Evolutionary conservation across 177 flowering plant genomes (phyloP).

Genomic region (Tripterygium wilfordii): DNA sequence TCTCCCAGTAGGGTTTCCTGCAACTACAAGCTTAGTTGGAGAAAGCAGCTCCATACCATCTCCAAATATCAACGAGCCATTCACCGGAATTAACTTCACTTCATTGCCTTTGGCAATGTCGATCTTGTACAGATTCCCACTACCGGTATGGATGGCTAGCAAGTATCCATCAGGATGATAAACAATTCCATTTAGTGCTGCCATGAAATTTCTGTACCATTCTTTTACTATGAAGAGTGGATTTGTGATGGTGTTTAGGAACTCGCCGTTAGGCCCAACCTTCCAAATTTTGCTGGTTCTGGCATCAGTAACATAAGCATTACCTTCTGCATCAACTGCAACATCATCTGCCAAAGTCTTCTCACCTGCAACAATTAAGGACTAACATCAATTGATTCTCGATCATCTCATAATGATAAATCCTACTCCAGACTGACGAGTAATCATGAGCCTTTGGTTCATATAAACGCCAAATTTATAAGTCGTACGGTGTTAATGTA

Average conservation of each 20-base stretch:
- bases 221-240: constrained; percentile 56
- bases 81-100: constrained; percentile 47
- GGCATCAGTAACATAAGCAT: constrained; percentile 76
- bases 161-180: constrained; percentile 89
- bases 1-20: constrained; percentile 52
- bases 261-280: constrained; percentile 54
- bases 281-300: constrained; percentile 70
- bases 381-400: background rate
- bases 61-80: constrained; percentile 43
- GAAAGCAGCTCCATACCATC: constrained; percentile 73
- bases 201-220: constrained; percentile 70
- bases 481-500: no score
- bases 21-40: constrained; percentile 64
- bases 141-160: constrained; percentile 58
- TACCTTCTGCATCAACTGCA: constrained; percentile 78
- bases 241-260: constrained; percentile 37
- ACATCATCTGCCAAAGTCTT: constrained; percentile 82
- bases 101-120: constrained; percentile 27
- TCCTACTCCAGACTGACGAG: no score
- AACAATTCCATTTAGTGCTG: constrained; percentile 74
- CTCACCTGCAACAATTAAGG: constrained; percentile 38
- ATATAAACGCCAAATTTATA: no score
- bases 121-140: constrained; percentile 57
- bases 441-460: no score
- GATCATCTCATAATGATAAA: no score